Base-by-base conservation (phyloP, 495 filamentous ascomycete genomes). In the Platismatia glauca region DNA sequence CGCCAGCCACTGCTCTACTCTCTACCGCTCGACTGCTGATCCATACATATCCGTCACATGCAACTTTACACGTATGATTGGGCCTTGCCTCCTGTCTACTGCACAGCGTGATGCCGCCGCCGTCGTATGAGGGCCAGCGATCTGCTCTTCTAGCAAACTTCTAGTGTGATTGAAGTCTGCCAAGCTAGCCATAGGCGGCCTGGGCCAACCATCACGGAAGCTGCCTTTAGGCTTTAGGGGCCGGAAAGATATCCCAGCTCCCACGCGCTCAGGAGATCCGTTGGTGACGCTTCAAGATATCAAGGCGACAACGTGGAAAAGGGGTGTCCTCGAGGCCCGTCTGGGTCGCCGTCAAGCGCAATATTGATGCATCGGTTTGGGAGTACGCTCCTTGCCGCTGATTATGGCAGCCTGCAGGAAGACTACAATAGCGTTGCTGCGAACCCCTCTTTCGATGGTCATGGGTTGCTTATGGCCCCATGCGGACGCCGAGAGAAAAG, bases 171-270 rank as follows among this genome's bases (percentile, higher is more conserved):
- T 43, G 13, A 50, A 57, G 41, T n/a, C 16, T 38, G 33, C 38
- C 41, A 37, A 58, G 55, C 61, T 63, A 58, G 44, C 39, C 41
- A 22, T 34, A 24, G n/a, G 8, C 24, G 35, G 52, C 4, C 52
- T 35, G 35, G 52, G 44, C 31, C 37, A n/a, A 3, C 52, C 33
- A 18, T 62, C 18, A 38, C 61, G 61, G 61, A 55, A 63, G 61
- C 61, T 50, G 61, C 61, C n/a, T n/a, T n/a, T n/a, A n/a, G n/a
- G n/a, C 61, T 63, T 63, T 63, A 63, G 61, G 60, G 61, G 61
- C 61, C 61, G 61, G 56, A 43, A 57, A 27, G 39, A 50, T 15
- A 56, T 41, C 41, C 33, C 43, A 39, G 48, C 24, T 48, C 55
- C 61, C 61, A 63, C 53, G 61, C 55, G 44, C 35, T 43, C 20